Base-by-base conservation (phyloP, 2,329 filamentous ascomycete genomes). In the Colletotrichum spaethianum region DNA sequence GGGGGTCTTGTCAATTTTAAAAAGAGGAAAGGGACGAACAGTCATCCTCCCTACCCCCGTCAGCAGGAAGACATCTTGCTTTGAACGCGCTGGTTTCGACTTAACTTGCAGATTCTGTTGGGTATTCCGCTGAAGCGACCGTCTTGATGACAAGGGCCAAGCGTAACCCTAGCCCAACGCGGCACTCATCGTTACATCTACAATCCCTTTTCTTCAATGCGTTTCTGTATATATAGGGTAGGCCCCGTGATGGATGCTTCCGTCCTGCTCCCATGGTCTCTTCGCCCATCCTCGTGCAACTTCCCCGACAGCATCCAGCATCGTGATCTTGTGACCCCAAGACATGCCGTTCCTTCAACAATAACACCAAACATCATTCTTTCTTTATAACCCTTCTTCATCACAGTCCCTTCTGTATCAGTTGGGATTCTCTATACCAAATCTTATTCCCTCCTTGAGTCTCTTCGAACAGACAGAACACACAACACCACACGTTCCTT, bases 301-400 rank as follows among this genome's bases (percentile, higher is more conserved):
- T 44, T 42, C 42, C 52, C 7, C 28, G 28, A 63, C 52, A 40
- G 16, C 23, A 26, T 8, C 38, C 44, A 40, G 44, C 65, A 69
- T 72, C 69, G 69, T 72, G 69, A 63, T 72, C 69, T 68, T 63
- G 64, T 11, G 33, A n/a, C 12, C 38, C 20, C 65, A 59, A 72
- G 69, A 72, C 69, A 72, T 72, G 69, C 42, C 65, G 20, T 59
- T 72, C 69, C 31, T 53, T 72, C 28, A 5, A 31, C 42, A 36
- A 40, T 40, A 63, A 14, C 33, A 26, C 31, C 57, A 18, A 28
- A 31, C 20, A 31, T 38, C 23, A 20, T 26, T 42, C 48, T 42
- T 38, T 59, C 42, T 36, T 68, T 69, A 69, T 69, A 72, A 72
- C 33, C 9, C 14, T 11, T 20, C 20, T 18, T 7, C 61, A 16